Evolutionary conservation across 2,329 filamentous ascomycete genomes (phyloP).

Genomic region (Incumbomyces delicatus): DNA sequence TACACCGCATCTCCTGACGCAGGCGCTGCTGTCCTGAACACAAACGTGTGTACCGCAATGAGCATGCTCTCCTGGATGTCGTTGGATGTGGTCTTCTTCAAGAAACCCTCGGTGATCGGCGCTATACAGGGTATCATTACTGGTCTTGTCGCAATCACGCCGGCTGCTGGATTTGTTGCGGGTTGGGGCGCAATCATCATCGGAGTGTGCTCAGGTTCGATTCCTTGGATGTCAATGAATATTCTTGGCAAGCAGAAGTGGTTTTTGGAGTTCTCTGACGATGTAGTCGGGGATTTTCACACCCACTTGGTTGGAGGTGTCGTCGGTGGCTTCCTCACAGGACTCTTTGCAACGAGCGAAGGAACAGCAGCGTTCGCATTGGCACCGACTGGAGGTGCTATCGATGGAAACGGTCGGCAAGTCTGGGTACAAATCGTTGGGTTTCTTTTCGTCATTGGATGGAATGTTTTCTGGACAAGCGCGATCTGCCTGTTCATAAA

Average conservation of each 20-base stretch:
- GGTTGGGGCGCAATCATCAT: constrained; percentile 44
- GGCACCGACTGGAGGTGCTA: constrained; percentile 38
- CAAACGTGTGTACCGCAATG: constrained; percentile 41
- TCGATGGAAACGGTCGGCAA: constrained; percentile 42
- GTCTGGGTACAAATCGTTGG: constrained; percentile 43
- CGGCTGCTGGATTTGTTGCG: constrained; percentile 41
- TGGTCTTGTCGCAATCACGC: constrained; percentile 44
- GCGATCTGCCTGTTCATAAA: constrained; percentile 43
- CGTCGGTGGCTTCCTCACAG: constrained; percentile 36
- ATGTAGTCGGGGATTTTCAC: constrained; percentile 42
- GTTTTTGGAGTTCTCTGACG: constrained; percentile 52
- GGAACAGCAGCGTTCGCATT: constrained; percentile 39
- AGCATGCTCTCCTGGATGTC: constrained; percentile 39
- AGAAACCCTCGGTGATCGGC: constrained; percentile 42
- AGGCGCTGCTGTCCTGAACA: constrained; percentile 43
- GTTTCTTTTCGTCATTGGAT: constrained; percentile 41
- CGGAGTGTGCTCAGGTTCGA: constrained; percentile 34
- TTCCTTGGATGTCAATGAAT: constrained; percentile 44
- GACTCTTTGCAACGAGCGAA: constrained; percentile 39
- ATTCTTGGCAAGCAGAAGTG: constrained; percentile 37
- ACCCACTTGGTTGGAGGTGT: constrained; percentile 41
- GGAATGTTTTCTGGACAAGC: constrained; percentile 43
- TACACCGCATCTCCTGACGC: constrained; percentile 42
- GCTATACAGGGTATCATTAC: constrained; percentile 45
- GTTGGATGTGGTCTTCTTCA: constrained; percentile 39